Evolutionary conservation across 1,284 basidiomycete genomes (phyloP).

Genomic region (Boletus semigastroideus): DNA sequence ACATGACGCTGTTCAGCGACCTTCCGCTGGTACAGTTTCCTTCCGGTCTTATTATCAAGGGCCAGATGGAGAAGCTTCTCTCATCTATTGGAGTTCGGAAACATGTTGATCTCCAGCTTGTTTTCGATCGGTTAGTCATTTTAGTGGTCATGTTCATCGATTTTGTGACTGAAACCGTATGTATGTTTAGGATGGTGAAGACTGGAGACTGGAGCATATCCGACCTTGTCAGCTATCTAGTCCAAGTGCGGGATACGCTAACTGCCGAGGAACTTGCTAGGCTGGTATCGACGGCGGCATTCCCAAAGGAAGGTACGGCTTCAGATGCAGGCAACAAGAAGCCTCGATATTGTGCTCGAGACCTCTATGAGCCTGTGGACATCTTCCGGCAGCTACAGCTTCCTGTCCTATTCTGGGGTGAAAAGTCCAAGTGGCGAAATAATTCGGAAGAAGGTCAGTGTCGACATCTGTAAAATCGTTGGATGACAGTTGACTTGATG

Average conservation of each 20-base stretch:
- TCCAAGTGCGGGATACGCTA: constrained; percentile 79
- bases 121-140: constrained; percentile 70
- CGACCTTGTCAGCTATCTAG: constrained; percentile 85
- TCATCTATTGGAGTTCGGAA: constrained; percentile 82
- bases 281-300: constrained; percentile 79
- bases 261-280: constrained; percentile 68
- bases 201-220: constrained; percentile 80
- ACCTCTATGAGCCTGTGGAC: constrained; percentile 85
- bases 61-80: constrained; percentile 76
- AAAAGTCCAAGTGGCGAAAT: constrained; percentile 71
- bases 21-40: constrained; percentile 81
- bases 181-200: constrained; percentile 68
- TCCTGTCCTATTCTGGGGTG: constrained; percentile 88
- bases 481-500: neutral
- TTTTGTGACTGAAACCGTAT: neutral
- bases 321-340: constrained; percentile 35
- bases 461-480: neutral
- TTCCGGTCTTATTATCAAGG: constrained; percentile 67
- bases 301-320: constrained; percentile 59
- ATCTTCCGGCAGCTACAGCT: constrained; percentile 73
- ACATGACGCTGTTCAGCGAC: constrained; percentile 79
- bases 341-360: constrained; percentile 58
- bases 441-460: constrained; percentile 80
- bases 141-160: neutral
- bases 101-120: constrained; percentile 87